phyloP scores from a whole-genome alignment of 495 filamentous ascomycete species.

The Hamigera avellanea region DNA sequence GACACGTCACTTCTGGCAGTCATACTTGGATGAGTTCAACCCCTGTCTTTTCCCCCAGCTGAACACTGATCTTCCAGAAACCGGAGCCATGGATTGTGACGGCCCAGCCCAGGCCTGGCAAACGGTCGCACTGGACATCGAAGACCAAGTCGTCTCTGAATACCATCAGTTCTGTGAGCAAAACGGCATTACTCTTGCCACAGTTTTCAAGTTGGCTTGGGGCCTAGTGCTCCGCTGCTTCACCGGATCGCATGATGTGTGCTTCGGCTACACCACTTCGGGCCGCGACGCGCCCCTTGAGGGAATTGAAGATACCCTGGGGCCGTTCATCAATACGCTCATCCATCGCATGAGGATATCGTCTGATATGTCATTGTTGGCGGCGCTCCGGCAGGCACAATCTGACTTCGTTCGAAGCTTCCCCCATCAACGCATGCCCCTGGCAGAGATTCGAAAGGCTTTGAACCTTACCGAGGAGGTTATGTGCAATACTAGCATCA shows the following conservation, averaged over 20 bases:
- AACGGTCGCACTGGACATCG: constrained; percentile 1
- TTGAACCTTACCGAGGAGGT: constrained; percentile 14
- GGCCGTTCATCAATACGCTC: constrained; percentile 26
- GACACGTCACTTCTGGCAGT: constrained; percentile 25
- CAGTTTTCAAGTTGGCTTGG: background rate
- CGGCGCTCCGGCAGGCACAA: constrained; percentile 16
- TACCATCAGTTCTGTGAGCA: constrained; percentile 20
- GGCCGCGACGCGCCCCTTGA: constrained; percentile 17
- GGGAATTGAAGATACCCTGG: constrained; percentile 16
- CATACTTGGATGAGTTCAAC: constrained; percentile 20
- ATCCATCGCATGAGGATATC: constrained; percentile 19
- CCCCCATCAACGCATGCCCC: constrained; percentile 19
- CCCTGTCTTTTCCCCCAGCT: constrained; percentile 30
- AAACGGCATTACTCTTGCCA: constrained; percentile 8
- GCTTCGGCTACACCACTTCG: constrained; percentile 29
- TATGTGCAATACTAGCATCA: too few species aligned
- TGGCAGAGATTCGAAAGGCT: constrained; percentile 27
- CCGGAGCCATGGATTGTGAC: background rate
- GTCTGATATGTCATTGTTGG: constrained; percentile 7
- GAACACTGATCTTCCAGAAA: constrained; percentile 1
- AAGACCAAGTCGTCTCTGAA: background rate
- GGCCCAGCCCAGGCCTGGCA: background rate
- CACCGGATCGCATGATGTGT: constrained; percentile 27
- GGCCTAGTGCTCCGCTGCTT: constrained; percentile 8
- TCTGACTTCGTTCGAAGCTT: constrained; percentile 22